phyloP scores from a whole-genome alignment of 108 stramenopile genomes.

The Aureococcus anophagefferens region DNA sequence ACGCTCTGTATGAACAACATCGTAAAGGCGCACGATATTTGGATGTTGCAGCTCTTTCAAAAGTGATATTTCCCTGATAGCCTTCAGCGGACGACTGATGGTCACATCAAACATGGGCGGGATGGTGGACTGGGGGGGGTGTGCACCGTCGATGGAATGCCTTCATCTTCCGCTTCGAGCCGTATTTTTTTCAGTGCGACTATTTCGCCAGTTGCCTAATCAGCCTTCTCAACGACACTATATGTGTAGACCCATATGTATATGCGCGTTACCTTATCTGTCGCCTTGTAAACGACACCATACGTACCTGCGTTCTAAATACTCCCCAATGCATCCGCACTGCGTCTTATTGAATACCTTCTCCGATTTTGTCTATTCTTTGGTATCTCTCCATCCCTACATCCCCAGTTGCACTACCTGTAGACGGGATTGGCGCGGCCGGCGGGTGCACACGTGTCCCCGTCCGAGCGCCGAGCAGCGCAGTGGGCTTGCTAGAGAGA shows the following conservation, averaged over 20 bases:
- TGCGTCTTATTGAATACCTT: slow-evolving; percentile 24
- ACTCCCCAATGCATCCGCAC: too few species aligned
- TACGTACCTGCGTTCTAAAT: slow-evolving; percentile 57
- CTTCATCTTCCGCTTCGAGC: slow-evolving; percentile 82
- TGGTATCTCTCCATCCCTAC: slow-evolving; percentile 49
- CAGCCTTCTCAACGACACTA: neutral
- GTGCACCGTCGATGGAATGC: slow-evolving; percentile 64
- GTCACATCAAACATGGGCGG: too few species aligned
- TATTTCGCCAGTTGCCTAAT: slow-evolving; percentile 61
- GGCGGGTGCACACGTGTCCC: too few species aligned
- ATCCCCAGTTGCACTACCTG: too few species aligned
- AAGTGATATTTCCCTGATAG: slow-evolving; percentile 81
- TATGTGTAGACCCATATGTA: neutral
- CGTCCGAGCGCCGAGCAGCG: too few species aligned
- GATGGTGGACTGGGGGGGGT: too few species aligned
- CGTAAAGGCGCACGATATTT: slow-evolving; percentile 90
- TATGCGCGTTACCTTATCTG: slow-evolving; percentile 57
- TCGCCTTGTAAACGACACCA: slow-evolving; percentile 97
- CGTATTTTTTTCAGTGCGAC: slow-evolving; percentile 88
- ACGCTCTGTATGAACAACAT: slow-evolving; percentile 95
- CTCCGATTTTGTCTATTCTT: slow-evolving; percentile 80
- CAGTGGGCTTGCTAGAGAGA: too few species aligned
- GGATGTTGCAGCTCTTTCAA: slow-evolving; percentile 86
- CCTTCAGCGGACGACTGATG: slow-evolving; percentile 9
- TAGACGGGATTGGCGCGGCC: too few species aligned